Evolutionary conservation across 441 rosid genomes (phyloP), one percentile per base, ranked within the genome.

Genomic region (Capsella rubella): DNA sequence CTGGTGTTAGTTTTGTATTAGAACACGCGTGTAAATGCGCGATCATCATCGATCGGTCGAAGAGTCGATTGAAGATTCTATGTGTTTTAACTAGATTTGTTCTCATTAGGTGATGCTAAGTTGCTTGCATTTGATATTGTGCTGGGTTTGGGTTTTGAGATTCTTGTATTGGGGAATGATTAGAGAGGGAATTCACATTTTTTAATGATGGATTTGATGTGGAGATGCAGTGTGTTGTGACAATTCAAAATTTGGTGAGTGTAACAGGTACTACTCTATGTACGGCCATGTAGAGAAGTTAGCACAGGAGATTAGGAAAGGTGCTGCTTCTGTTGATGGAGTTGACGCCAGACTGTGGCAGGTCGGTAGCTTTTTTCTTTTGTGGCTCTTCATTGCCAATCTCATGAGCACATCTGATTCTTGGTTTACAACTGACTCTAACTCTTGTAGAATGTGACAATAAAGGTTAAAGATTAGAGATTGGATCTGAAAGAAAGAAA

Each of bases 281-380:
- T 94, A 94, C 34, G 99, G 99, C 3, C 99, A 94, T 71, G 99
- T 94, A 16, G 96, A 82, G 88, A 92, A 82, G 73, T 77, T 92
- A 69, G 97, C 99, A 2, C 89, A 89, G 74, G 95, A 89, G 75
- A 92, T 94, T 47, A 87, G 84, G 94, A 92, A 88, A 83, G 99
- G 99, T 5, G 97, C 97, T 68, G 89, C 86, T 67, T 90, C 97
- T 54, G 92, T 92, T 75, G 97, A 90, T 76, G 97, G 99, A 27
- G 97, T 94, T 72, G 97, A 94, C 78, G 97, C 89, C 77, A 88
- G 78, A 80, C 63, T 94, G 50, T 92, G 97, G 97, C 99, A 94
- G 97, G 99, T 92, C 21, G 3, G 53, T 40, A 1, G 5, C 6
- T 5, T 0, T 10, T 8, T 12, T 67, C 6, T 6, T 35, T 66